phyloP scores from a whole-genome alignment of 352 stramenopile genomes.

The Thraustochytrium striatum region DNA sequence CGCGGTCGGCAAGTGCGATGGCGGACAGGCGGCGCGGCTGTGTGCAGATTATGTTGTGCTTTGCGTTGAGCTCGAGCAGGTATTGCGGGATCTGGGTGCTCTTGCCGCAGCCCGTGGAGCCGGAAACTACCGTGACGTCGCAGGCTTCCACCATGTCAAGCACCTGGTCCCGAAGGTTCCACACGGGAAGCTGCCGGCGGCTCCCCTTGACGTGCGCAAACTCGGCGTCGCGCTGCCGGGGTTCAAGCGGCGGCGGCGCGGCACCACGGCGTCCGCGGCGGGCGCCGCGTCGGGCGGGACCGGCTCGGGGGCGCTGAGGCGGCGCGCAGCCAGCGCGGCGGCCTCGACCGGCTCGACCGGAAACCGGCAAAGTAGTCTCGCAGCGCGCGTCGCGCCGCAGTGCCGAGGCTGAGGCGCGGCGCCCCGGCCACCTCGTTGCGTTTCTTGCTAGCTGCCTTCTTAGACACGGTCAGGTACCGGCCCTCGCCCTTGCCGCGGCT shows the following conservation, averaged over 20 bases:
- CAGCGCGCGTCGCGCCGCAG: not conserved
- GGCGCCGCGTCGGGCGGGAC: too few species aligned
- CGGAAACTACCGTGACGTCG: constrained; percentile 86
- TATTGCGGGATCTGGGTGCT: constrained; percentile 85
- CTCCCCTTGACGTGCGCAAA: not conserved
- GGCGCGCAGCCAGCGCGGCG: too few species aligned
- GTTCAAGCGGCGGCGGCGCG: too few species aligned
- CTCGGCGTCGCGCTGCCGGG: not conserved
- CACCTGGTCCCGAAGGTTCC: constrained; percentile 69
- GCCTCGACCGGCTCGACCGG: not conserved
- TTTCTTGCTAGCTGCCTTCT: constrained; percentile 53
- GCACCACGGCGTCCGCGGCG: too few species aligned
- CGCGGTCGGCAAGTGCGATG: constrained; percentile 86
- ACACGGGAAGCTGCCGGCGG: constrained; percentile 70
- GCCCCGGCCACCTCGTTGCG: not conserved
- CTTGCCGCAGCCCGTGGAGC: constrained; percentile 89
- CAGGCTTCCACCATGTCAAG: constrained; percentile 67
- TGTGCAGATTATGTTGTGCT: constrained; percentile 89
- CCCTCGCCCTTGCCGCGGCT: constrained; percentile 63
- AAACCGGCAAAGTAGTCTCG: constrained; percentile 31
- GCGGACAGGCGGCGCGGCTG: constrained; percentile 91
- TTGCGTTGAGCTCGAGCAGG: constrained; percentile 51
- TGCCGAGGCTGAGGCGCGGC: not conserved
- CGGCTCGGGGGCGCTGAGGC: too few species aligned
- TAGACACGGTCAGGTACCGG: constrained; percentile 60